Conservation (phyloP, 2,329 filamentous ascomycete species). For the Microcyclosporella mali region DNA sequence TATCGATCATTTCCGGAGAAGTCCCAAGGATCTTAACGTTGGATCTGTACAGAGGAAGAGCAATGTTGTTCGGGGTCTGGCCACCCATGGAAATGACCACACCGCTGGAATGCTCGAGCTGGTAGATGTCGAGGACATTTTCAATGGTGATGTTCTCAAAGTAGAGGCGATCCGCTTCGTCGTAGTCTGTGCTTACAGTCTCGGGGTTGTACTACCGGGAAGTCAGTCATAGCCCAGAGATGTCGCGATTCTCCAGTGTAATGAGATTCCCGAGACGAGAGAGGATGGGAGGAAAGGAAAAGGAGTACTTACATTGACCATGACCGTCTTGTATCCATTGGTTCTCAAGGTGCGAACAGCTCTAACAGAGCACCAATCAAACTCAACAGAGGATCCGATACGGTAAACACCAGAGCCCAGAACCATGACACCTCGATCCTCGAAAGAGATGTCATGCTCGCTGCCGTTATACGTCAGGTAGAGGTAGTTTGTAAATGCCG, state of each 20-base stretch:
- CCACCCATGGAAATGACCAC: slow-evolving; percentile 95
- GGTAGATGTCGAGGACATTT: slow-evolving; percentile 81
- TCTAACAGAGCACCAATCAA: slow-evolving; percentile 97
- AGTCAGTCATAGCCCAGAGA: not conserved
- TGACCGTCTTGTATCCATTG: slow-evolving; percentile 84
- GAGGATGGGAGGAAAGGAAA: slow-evolving; percentile 2
- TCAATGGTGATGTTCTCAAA: slow-evolving; percentile 66
- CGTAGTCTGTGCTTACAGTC: slow-evolving; percentile 57
- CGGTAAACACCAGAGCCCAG: slow-evolving; percentile 93
- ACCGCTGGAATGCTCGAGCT: slow-evolving; percentile 74
- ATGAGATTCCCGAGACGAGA: not conserved
- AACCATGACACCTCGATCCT: slow-evolving; percentile 93
- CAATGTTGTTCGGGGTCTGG: slow-evolving; percentile 97
- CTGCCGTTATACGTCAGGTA: slow-evolving; percentile 93
- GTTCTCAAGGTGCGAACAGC: slow-evolving; percentile 85
- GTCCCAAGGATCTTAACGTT: slow-evolving; percentile 92
- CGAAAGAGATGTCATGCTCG: slow-evolving; percentile 75
- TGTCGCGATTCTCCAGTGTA: too few relatives aligned
- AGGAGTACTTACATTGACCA: slow-evolving; percentile 56
- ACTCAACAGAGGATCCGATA: slow-evolving; percentile 95
- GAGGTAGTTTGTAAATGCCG: slow-evolving; percentile 88
- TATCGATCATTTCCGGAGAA: slow-evolving; percentile 98
- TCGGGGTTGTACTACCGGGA: slow-evolving; percentile 1
- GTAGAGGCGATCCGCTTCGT: slow-evolving; percentile 89
- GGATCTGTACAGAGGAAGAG: slow-evolving; percentile 76